Conservation (phyloP, 768 basidiomycete genomes). For the Russula earlei region DNA sequence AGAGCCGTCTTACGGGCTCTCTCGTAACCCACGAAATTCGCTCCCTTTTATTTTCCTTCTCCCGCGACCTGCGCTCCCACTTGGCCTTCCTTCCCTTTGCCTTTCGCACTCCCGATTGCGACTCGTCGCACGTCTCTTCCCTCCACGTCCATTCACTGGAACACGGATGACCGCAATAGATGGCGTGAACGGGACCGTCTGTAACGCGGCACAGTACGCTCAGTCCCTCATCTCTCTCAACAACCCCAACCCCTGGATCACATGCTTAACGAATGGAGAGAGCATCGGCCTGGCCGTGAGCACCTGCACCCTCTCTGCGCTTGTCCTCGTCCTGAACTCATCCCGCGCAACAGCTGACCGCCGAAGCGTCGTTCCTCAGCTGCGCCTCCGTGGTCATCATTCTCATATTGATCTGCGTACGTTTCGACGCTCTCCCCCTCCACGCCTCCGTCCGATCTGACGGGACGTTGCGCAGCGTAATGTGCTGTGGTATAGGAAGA, state of each 20-base stretch:
- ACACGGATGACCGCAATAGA: neutral
- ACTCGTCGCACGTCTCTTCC: neutral
- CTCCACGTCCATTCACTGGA: neutral
- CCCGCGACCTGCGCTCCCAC: neutral
- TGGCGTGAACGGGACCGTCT: constrained; percentile 7
- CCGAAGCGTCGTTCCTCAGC: constrained; percentile 25
- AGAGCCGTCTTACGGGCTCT: too few relatives aligned
- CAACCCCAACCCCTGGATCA: neutral
- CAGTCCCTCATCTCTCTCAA: neutral
- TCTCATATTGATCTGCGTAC: constrained; percentile 5
- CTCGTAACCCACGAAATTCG: too few relatives aligned
- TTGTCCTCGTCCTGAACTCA: neutral
- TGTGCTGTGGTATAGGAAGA: neutral
- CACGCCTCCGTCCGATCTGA: neutral
- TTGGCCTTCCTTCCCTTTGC: neutral
- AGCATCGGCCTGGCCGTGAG: constrained; percentile 31
- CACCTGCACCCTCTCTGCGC: neutral
- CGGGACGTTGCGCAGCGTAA: constrained; percentile 8
- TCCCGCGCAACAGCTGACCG: constrained; percentile 25
- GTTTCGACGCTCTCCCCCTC: neutral
- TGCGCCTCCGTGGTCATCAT: neutral
- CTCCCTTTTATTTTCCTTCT: too few relatives aligned
- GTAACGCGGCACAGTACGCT: neutral
- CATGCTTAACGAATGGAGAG: constrained; percentile 28
- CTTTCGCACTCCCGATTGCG: neutral